Conservation (phyloP, 805 yeast species). For the Candida sonorensis region DNA sequence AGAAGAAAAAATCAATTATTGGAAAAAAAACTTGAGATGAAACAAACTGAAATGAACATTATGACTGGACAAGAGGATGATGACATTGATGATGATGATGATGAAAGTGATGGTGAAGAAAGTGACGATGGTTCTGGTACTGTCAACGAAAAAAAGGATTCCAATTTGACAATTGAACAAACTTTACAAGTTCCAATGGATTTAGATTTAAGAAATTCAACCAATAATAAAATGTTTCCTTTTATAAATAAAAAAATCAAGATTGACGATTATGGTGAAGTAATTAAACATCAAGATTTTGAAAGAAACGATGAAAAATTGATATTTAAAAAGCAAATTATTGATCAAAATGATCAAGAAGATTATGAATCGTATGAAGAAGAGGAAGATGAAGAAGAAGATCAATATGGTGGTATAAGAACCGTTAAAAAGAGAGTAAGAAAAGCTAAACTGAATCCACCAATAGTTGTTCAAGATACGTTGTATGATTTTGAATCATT, state of each 20-base stretch:
- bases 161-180: conserved; percentile 27
- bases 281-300: conserved; percentile 61
- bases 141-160: conserved; percentile 26
- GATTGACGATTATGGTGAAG: conserved; percentile 83
- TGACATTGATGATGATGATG: conserved; percentile 12
- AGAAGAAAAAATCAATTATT: conserved; percentile 39
- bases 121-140: conserved; percentile 15
- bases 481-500: conserved; percentile 19
- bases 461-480: too few species aligned
- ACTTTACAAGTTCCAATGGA: conserved; percentile 43
- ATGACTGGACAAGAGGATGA: conserved; percentile 25
- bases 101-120: conserved; percentile 26
- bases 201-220: conserved; percentile 45
- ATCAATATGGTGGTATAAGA: conserved; percentile 10
- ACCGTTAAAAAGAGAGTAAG: conserved; percentile 14
- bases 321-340: conserved; percentile 22
- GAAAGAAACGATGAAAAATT: conserved; percentile 43
- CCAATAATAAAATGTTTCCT: conserved; percentile 69
- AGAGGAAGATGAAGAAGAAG: conserved; percentile 20
- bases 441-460: too few species aligned
- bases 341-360: conserved; percentile 16
- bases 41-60: conserved; percentile 24
- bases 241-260: conserved; percentile 50
- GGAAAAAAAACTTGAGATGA: conserved; percentile 25
- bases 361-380: conserved; percentile 17